Conservation (phyloP, 2,329 filamentous ascomycete species). For the Colletotrichum echinochloae region DNA sequence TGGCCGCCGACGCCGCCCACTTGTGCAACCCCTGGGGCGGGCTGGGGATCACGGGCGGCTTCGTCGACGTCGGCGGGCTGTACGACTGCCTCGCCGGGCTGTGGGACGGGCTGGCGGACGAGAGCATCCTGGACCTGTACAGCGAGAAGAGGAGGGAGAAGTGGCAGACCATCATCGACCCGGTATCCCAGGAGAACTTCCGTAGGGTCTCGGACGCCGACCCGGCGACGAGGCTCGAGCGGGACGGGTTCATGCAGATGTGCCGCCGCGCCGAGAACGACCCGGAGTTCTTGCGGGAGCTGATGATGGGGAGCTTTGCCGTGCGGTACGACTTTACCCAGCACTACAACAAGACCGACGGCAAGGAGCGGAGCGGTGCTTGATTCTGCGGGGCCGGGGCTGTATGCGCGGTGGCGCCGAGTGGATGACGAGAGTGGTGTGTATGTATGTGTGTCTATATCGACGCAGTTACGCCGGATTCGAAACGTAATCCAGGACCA, state of each 20-base stretch:
- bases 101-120: slow-evolving; percentile 57
- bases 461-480: neutral
- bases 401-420: neutral
- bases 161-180: slow-evolving; percentile 58
- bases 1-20: slow-evolving; percentile 73
- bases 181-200: slow-evolving; percentile 58
- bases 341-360: slow-evolving; percentile 51
- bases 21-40: slow-evolving; percentile 68
- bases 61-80: slow-evolving; percentile 72
- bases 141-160: slow-evolving; percentile 60
- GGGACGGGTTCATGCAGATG: slow-evolving; percentile 52
- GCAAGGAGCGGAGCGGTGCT: neutral
- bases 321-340: slow-evolving; percentile 60
- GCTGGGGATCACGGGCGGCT: slow-evolving; percentile 71
- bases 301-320: slow-evolving; percentile 52
- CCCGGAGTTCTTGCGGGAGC: slow-evolving; percentile 47
- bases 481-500: neutral
- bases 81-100: slow-evolving; percentile 67
- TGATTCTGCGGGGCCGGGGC: neutral
- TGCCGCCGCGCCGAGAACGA: slow-evolving; percentile 53
- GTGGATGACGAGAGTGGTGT: neutral
- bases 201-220: slow-evolving; percentile 56
- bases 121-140: slow-evolving; percentile 58
- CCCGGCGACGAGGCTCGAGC: slow-evolving; percentile 49
- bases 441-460: neutral